phyloP scores from a whole-genome alignment of 208 protist species.

The Tritrichomonas musculus region DNA sequence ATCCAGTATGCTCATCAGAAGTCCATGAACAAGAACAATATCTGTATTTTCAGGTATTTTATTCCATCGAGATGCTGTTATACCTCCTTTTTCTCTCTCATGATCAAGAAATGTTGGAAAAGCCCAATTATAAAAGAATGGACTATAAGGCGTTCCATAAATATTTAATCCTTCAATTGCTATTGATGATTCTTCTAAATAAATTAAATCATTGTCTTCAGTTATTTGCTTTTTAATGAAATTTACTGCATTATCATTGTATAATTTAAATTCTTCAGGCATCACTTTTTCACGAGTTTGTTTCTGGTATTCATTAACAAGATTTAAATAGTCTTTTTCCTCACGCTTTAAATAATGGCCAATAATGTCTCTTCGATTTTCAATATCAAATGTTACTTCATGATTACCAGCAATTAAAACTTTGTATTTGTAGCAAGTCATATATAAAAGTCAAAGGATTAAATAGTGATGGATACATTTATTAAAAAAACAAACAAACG shows the following conservation, averaged over 20 bases:
- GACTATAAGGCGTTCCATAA: neutral
- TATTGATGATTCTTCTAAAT: neutral
- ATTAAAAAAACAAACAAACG: too few species aligned
- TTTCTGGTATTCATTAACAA: too few species aligned
- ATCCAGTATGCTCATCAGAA: too few species aligned
- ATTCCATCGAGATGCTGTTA: neutral
- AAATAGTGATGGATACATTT: too few species aligned
- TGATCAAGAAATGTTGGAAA: conserved; percentile 37
- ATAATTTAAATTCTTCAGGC: too few species aligned
- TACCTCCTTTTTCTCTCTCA: neutral
- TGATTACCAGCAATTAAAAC: conserved; percentile 16
- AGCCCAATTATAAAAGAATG: too few species aligned
- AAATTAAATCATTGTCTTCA: neutral
- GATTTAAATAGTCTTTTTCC: too few species aligned
- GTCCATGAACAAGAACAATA: too few species aligned
- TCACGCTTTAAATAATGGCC: neutral
- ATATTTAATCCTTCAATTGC: conserved; percentile 37
- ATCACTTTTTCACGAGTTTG: too few species aligned
- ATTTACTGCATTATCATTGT: neutral
- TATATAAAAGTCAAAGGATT: too few species aligned
- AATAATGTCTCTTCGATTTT: neutral
- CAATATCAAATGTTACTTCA: conserved; percentile 20
- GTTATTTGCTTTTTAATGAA: neutral
- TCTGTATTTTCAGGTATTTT: neutral
- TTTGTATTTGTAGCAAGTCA: neutral